These are phyloP conservation scores for Lignosus rhinocerotis DNA, from an alignment of 1,284 basidiomycete genomes.

Conservation along the genomic window DNA sequence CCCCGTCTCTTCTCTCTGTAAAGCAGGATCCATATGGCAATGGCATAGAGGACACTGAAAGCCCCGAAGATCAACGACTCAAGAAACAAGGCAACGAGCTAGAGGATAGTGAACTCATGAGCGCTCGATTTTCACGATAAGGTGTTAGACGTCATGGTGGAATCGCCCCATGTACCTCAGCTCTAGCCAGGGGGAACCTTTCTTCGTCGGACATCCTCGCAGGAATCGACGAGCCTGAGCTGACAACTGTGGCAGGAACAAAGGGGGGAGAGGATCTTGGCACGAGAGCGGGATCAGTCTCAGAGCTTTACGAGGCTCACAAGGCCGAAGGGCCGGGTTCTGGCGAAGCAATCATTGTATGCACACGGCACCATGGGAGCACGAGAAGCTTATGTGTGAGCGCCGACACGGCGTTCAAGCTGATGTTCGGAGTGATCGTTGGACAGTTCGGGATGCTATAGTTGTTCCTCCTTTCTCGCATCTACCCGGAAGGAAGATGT, in stretches of 20 bases:
- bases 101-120: background rate
- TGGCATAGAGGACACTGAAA: conserved; percentile 22
- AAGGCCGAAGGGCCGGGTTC: background rate
- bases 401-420: background rate
- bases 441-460: background rate
- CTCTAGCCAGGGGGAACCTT: conserved; percentile 10
- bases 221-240: background rate
- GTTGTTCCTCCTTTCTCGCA: background rate
- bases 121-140: background rate
- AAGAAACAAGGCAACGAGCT: conserved; percentile 19
- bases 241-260: background rate
- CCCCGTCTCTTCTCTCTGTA: conserved; percentile 22
- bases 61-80: conserved; percentile 24
- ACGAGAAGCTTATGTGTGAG: background rate
- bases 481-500: too few species aligned
- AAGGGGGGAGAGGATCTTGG: background rate
- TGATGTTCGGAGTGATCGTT: background rate
- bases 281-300: background rate
- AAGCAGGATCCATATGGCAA: conserved; percentile 23
- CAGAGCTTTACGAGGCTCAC: background rate
- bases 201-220: conserved; percentile 13
- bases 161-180: background rate
- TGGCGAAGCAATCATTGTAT: background rate
- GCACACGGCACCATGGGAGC: background rate
- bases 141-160: background rate